Evolutionary conservation across 805 yeast species (phyloP).

Genomic region (Kodamaea kakaduensis): DNA sequence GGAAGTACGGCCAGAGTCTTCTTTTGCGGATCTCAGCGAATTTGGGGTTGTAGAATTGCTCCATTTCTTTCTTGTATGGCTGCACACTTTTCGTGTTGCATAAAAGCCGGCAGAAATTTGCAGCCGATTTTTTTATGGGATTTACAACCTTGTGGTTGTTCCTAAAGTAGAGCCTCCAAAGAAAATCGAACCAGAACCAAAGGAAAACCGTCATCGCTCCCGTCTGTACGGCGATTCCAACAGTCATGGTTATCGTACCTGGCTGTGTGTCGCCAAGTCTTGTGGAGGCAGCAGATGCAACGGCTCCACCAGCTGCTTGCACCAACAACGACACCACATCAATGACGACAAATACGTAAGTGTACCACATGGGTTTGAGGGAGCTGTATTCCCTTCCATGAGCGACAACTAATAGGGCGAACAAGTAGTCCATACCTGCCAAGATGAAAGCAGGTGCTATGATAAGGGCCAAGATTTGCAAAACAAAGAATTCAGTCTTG

Average conservation of each 20-base stretch:
- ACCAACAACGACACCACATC: conserved; percentile 15
- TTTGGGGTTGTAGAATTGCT: conserved; percentile 8
- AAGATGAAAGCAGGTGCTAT: conserved; percentile 14
- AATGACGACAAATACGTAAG: conserved; percentile 12
- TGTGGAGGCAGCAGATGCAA: conserved; percentile 11
- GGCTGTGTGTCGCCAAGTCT: conserved; percentile 8
- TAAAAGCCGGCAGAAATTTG: conserved; percentile 7
- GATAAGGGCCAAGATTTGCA: conserved; percentile 11
- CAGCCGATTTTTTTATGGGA: conserved; percentile 1
- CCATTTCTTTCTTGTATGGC: conserved; percentile 7
- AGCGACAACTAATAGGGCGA: conserved; percentile 11
- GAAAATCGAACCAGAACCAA: conserved; percentile 17
- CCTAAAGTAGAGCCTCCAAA: conserved; percentile 15
- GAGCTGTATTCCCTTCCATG: conserved; percentile 8
- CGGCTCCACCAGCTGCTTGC: conserved; percentile 21
- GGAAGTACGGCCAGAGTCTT: conserved; percentile 6
- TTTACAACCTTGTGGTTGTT: conserved; percentile 15
- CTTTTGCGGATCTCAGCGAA: conserved; percentile 9
- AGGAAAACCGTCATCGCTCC: conserved; percentile 18
- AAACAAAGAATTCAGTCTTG: conserved; percentile 6
- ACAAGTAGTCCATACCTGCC: conserved; percentile 14
- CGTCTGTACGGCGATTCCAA: conserved; percentile 19
- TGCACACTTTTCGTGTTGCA: conserved; percentile 8
- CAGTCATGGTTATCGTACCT: conserved; percentile 19
- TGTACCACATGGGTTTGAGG: conserved; percentile 13